A percentile compares a stretch with the other conserved stretches of the same genome.
Evolutionary conservation across 2,329 filamentous ascomycete genomes (phyloP).

Genomic region (Ilyonectria robusta): DNA sequence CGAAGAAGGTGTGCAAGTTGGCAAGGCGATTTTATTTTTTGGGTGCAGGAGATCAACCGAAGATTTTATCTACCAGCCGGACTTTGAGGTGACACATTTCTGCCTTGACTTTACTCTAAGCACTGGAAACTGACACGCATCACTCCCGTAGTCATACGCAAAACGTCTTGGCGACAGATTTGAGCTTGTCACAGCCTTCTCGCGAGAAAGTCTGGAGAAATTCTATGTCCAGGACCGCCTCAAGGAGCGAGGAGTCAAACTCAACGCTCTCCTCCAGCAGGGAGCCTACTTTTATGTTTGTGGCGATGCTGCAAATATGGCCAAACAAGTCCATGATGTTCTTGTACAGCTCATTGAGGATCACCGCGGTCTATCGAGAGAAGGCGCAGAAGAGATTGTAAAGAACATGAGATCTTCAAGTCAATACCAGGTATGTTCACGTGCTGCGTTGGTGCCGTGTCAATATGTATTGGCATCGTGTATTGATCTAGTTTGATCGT

Average conservation of each 20-base stretch:
- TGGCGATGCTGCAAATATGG: conserved; percentile 22
- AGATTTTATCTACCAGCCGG: conserved; percentile 1
- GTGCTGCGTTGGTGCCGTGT: too few relatives aligned
- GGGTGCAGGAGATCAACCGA: conserved; percentile 5
- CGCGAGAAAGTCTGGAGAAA: neutral
- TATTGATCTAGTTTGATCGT: too few relatives aligned
- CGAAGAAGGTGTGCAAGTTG: conserved; percentile 4
- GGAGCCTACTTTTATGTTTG: conserved; percentile 15
- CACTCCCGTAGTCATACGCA: neutral
- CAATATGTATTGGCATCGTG: too few relatives aligned
- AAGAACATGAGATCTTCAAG: conserved; percentile 1
- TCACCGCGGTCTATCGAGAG: neutral
- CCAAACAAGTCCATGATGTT: neutral
- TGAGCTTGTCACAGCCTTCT: conserved; percentile 9
- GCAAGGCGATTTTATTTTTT: conserved; percentile 12
- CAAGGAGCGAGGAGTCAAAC: neutral
- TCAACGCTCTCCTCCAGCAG: neutral
- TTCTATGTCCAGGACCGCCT: conserved; percentile 16
- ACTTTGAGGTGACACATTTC: neutral
- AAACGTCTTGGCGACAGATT: neutral
- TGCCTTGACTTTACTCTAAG: too few relatives aligned
- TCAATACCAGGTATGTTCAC: neutral
- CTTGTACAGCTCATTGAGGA: neutral
- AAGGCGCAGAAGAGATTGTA: neutral
- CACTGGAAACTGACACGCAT: too few relatives aligned